Evolutionary conservation across 345 rosid species (phyloP).

Genomic region (Rhodamnia rubescens): DNA sequence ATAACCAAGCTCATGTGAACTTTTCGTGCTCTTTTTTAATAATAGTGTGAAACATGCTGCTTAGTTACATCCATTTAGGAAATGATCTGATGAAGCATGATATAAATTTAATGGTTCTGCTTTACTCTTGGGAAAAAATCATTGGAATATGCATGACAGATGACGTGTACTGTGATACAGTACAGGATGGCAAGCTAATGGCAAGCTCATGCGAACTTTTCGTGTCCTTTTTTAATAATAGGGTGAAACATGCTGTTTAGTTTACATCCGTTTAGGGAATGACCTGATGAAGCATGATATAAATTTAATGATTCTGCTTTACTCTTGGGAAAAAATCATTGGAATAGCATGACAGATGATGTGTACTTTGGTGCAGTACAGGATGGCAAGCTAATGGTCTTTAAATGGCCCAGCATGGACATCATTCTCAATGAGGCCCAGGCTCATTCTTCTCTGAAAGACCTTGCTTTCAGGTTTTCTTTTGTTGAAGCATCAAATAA

Average conservation of each 20-base stretch:
- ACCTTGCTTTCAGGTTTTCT: constrained; percentile 68
- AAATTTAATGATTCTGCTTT: not conserved
- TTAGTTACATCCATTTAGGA: not conserved
- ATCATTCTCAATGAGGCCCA: constrained; percentile 43
- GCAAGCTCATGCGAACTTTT: not conserved
- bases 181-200: constrained; percentile 86
- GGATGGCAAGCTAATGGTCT: constrained; percentile 83
- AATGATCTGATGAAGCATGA: not conserved
- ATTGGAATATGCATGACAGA: constrained; percentile 11
- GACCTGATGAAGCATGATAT: not conserved
- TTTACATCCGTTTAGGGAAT: not conserved
- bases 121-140: not conserved
- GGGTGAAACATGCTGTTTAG: not conserved
- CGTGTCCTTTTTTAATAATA: not conserved
- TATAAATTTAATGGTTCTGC: not conserved
- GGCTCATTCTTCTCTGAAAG: constrained; percentile 57
- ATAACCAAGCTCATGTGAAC: not conserved
- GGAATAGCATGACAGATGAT: constrained; percentile 19
- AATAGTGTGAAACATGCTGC: not conserved
- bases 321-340: not conserved
- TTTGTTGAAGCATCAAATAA: not conserved
- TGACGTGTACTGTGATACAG: constrained; percentile 40
- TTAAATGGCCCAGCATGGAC: constrained; percentile 90
- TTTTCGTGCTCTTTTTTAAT: not conserved
- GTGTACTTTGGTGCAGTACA: constrained; percentile 54